Percentiles rank a stretch among this genome's conserved stretches.
Evolutionary conservation across 768 basidiomycete species (phyloP).

Genomic region (Rhodotorula sphaerocarpa): DNA sequence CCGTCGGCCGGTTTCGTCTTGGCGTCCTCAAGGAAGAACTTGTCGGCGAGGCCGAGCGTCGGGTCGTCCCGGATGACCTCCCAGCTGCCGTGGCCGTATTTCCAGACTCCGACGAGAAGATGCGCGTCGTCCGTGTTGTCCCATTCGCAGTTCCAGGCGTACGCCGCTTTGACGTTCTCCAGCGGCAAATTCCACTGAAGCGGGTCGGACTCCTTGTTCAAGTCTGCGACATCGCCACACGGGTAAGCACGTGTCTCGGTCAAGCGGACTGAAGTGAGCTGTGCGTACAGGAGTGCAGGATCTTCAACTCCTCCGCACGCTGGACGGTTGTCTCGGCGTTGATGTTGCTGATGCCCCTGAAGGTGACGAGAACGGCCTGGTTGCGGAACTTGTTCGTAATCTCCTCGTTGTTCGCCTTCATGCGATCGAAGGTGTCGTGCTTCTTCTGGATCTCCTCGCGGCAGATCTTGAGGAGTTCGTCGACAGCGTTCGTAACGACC

Average conservation of each 20-base stretch:
- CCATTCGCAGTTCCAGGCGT: constrained; percentile 97
- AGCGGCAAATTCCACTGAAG: constrained; percentile 81
- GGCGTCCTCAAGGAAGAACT: constrained; percentile 96
- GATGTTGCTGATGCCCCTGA: constrained; percentile 80
- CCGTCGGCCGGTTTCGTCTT: constrained; percentile 57
- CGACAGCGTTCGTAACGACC: constrained; percentile 80
- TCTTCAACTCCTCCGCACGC: constrained; percentile 75
- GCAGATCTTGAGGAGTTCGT: constrained; percentile 85
- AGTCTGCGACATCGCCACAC: neutral
- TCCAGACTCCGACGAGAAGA: constrained; percentile 83
- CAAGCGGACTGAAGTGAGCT: no score
- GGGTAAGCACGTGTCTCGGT: no score
- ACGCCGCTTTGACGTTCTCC: constrained; percentile 84
- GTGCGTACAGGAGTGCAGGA: constrained; percentile 65
- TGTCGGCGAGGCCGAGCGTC: constrained; percentile 71
- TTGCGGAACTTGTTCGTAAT: constrained; percentile 88
- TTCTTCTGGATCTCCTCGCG: constrained; percentile 66
- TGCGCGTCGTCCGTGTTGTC: constrained; percentile 83
- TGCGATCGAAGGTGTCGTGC: constrained; percentile 67
- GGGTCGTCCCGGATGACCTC: constrained; percentile 86
- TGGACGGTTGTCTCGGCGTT: constrained; percentile 96
- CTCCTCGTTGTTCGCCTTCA: constrained; percentile 73
- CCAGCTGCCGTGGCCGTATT: constrained; percentile 95
- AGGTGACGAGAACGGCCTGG: constrained; percentile 90
- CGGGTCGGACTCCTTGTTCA: constrained; percentile 57